phyloP scores from a whole-genome alignment of 768 basidiomycete species.

The Termitomyces sp. region DNA sequence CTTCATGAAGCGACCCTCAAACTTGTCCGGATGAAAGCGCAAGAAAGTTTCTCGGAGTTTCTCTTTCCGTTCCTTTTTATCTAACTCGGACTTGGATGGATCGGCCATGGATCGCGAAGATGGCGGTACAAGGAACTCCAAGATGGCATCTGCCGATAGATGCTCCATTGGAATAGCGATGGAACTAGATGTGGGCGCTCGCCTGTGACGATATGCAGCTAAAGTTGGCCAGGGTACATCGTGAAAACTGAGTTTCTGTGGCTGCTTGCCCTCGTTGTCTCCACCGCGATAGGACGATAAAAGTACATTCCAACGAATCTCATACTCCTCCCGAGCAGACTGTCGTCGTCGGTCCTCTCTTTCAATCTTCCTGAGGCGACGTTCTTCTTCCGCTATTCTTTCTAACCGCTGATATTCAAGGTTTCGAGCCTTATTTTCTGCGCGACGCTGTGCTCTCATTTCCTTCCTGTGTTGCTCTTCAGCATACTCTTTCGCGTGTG shows the following conservation, averaged over 20 bases:
- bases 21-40: constrained; percentile 80
- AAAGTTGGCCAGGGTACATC: constrained; percentile 76
- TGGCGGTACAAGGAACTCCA: constrained; percentile 48
- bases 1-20: constrained; percentile 65
- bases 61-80: constrained; percentile 49
- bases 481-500: constrained; percentile 60
- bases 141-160: constrained; percentile 49
- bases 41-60: constrained; percentile 62
- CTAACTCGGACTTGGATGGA: constrained; percentile 13
- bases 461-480: constrained; percentile 55
- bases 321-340: constrained; percentile 47
- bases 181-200: constrained; percentile 6
- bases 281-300: constrained; percentile 25
- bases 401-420: constrained; percentile 49
- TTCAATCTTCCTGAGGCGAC: constrained; percentile 41
- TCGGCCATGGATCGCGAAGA: constrained; percentile 7
- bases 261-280: constrained; percentile 11
- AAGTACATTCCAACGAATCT: constrained; percentile 50
- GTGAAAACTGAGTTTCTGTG: constrained; percentile 32
- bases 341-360: constrained; percentile 37
- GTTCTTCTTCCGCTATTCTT: constrained; percentile 46
- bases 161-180: constrained; percentile 33
- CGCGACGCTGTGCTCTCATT: constrained; percentile 43
- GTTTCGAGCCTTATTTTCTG: constrained; percentile 46
- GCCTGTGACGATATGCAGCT: constrained; percentile 23